These are phyloP conservation scores for Apiospora pterosperma DNA, from an alignment of 2,329 filamentous ascomycete genomes.

Conservation along the genomic window DNA sequence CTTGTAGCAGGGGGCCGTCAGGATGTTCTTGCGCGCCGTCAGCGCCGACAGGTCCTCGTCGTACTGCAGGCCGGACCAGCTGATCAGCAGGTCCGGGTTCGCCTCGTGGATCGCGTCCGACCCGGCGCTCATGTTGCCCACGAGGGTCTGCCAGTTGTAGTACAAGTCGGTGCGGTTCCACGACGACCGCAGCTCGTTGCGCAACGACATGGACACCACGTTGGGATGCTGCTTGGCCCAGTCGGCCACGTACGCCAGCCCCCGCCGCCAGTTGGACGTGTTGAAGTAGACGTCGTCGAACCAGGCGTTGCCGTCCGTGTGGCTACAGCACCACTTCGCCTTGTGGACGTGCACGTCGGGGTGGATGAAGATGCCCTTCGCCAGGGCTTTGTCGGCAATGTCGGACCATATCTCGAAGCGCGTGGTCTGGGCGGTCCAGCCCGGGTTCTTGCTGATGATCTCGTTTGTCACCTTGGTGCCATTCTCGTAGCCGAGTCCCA, in stretches of 20 bases:
- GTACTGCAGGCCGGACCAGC: constrained; percentile 46
- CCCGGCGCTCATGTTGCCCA: constrained; percentile 39
- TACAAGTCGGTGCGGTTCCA: constrained; percentile 30
- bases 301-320: constrained; percentile 49
- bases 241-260: constrained; percentile 46
- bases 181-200: constrained; percentile 37
- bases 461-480: constrained; percentile 42
- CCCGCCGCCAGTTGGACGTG: constrained; percentile 50
- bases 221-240: constrained; percentile 38
- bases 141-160: constrained; percentile 45
- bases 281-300: constrained; percentile 54
- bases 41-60: constrained; percentile 43
- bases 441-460: constrained; percentile 47
- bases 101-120: constrained; percentile 39
- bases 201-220: constrained; percentile 36
- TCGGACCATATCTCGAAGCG: constrained; percentile 39
- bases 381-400: constrained; percentile 29
- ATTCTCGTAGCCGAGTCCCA: constrained; percentile 42
- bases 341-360: constrained; percentile 38
- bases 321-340: constrained; percentile 43
- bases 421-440: constrained; percentile 44
- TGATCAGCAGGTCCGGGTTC: constrained; percentile 43
- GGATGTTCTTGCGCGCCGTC: constrained; percentile 35
- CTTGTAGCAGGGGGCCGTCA: constrained; percentile 38
- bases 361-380: constrained; percentile 34